Evolutionary conservation across 2,329 filamentous ascomycete genomes (phyloP).

Genomic region (Fusarium sp.): DNA sequence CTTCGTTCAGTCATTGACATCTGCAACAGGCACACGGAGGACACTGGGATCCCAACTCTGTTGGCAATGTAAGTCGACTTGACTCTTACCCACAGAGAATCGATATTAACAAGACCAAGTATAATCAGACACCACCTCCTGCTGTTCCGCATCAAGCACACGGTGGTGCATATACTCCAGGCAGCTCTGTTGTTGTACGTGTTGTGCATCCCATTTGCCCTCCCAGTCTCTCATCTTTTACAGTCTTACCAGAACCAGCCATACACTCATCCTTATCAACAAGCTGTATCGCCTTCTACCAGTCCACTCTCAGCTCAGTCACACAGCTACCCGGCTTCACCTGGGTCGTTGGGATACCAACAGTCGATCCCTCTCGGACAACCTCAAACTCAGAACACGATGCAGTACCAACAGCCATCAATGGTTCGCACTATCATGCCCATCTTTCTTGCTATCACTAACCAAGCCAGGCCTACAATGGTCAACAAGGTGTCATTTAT

Average conservation of each 20-base stretch:
- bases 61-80: constrained; percentile 24
- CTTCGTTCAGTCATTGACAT: constrained; percentile 2
- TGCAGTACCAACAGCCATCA: constrained; percentile 42
- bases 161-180: constrained; percentile 45
- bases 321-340: constrained; percentile 23
- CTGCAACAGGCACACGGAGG: constrained; percentile 41
- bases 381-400: constrained; percentile 28
- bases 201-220: background rate
- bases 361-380: constrained; percentile 20
- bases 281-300: constrained; percentile 37
- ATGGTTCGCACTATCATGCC: constrained; percentile 18
- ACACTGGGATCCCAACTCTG: constrained; percentile 40
- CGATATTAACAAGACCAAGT: constrained; percentile 28
- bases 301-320: constrained; percentile 36
- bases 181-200: constrained; percentile 40
- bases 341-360: constrained; percentile 23
- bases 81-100: background rate
- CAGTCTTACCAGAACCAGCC: constrained; percentile 44
- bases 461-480: constrained; percentile 30
- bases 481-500: constrained; percentile 39
- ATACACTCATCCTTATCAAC: constrained; percentile 35
- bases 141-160: constrained; percentile 37
- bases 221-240: constrained; percentile 4
- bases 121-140: constrained; percentile 24
- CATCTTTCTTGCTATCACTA: background rate